Percentiles rank a stretch among this genome's conserved stretches.
Conservation (phyloP, 176 grass and related monocot genomes). For the Eragrostis curvula region DNA sequence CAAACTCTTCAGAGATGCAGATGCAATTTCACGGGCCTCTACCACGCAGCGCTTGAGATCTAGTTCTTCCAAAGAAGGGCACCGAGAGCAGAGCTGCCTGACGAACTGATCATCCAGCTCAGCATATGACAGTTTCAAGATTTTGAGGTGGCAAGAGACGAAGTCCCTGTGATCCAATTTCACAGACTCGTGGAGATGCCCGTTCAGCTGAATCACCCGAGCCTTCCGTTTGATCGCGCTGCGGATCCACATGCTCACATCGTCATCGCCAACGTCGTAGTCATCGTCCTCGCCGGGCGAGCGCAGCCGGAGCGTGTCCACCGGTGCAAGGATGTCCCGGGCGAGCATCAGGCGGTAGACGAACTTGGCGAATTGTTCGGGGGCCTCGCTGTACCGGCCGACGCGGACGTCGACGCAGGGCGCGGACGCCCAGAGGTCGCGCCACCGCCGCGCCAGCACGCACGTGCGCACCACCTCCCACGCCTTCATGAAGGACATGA, state of each 20-base stretch:
- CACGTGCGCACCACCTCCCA: slow-evolving; percentile 49
- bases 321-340: not conserved
- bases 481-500: slow-evolving; percentile 39
- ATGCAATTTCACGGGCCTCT: not conserved
- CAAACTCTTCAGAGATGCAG: slow-evolving; percentile 27
- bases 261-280: not conserved
- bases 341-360: slow-evolving; percentile 23
- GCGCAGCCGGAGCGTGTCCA: slow-evolving; percentile 34
- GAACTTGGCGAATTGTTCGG: not conserved
- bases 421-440: slow-evolving; percentile 30
- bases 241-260: slow-evolving; percentile 23
- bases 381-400: not conserved
- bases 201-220: slow-evolving; percentile 25
- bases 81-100: slow-evolving; percentile 1
- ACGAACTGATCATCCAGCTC: not conserved
- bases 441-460: slow-evolving; percentile 38
- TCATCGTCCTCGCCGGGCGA: not conserved
- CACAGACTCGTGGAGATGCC: not conserved
- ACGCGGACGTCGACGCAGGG: slow-evolving; percentile 15
- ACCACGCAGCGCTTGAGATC: slow-evolving; percentile 20
- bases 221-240: not conserved
- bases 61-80: slow-evolving; percentile 38
- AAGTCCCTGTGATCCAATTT: not conserved
- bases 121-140: slow-evolving; percentile 16
- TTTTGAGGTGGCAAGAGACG: slow-evolving; percentile 28